Evolutionary conservation across 164 flowering plant genomes (phyloP).

Genomic region (Tinospora cordifolia): DNA sequence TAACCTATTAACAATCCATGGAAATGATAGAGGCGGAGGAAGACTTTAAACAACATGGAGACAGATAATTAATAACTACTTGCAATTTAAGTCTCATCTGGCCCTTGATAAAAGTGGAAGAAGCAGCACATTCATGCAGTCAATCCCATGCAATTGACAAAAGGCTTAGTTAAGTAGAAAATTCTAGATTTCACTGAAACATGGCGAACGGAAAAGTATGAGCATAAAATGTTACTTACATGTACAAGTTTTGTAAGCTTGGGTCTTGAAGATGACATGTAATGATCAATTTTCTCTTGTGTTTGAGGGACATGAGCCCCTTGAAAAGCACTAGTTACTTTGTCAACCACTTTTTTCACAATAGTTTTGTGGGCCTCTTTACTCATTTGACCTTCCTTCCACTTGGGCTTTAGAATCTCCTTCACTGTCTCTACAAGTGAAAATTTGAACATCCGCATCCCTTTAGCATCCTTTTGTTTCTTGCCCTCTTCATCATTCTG

Average conservation of each 20-base stretch:
- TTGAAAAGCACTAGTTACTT: constrained; percentile 57
- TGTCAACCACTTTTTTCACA: constrained; percentile 87
- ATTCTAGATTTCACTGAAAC: neutral
- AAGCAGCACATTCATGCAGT: no score
- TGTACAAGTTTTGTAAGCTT: constrained; percentile 81
- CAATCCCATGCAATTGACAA: no score
- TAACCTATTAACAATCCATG: no score
- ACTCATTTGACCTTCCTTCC: constrained; percentile 88
- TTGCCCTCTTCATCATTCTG: constrained; percentile 23
- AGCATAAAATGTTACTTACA: constrained; percentile 30
- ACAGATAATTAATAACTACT: no score
- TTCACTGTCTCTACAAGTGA: constrained; percentile 72
- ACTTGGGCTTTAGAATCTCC: constrained; percentile 77
- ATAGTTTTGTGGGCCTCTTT: constrained; percentile 81
- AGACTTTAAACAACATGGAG: no score
- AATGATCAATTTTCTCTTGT: constrained; percentile 70
- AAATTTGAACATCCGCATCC: constrained; percentile 54
- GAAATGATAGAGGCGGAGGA: no score
- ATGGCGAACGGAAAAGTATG: neutral
- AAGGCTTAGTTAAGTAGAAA: no score
- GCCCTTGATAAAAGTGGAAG: no score
- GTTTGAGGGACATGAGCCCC: constrained; percentile 62
- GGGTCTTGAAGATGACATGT: constrained; percentile 55
- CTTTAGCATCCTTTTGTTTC: constrained; percentile 57
- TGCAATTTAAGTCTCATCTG: no score